Conservation (phyloP, 345 rosid species). For the Balakata baccata region DNA sequence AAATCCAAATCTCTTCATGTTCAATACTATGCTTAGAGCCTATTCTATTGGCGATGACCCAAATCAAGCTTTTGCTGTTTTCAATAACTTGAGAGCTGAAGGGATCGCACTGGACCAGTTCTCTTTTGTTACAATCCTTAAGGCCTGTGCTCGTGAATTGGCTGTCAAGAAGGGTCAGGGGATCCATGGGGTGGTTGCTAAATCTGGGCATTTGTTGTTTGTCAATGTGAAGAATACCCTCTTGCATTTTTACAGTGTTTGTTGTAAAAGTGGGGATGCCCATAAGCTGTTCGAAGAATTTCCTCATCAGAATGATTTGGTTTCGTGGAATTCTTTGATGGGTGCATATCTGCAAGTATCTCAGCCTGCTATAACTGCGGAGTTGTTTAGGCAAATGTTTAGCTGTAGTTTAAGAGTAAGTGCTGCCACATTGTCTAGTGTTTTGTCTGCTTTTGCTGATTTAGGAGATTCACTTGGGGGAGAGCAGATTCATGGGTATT, state of each 20-base stretch:
- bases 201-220: slow-evolving; percentile 45
- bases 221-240: slow-evolving; percentile 49
- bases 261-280: slow-evolving; percentile 37
- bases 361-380: slow-evolving; percentile 27
- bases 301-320: slow-evolving; percentile 40
- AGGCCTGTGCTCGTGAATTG: slow-evolving; percentile 41
- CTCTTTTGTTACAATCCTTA: slow-evolving; percentile 53
- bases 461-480: slow-evolving; percentile 38
- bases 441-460: slow-evolving; percentile 42
- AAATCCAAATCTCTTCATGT: slow-evolving; percentile 57
- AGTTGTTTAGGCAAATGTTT: slow-evolving; percentile 41
- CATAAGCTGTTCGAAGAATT: slow-evolving; percentile 58
- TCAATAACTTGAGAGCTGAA: slow-evolving; percentile 50
- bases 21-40: slow-evolving; percentile 55
- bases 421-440: slow-evolving; percentile 41
- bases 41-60: slow-evolving; percentile 51
- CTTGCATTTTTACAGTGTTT: slow-evolving; percentile 40
- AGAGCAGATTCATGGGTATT: slow-evolving; percentile 44
- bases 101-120: slow-evolving; percentile 48
- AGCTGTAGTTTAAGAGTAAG: slow-evolving; percentile 24
- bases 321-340: slow-evolving; percentile 59
- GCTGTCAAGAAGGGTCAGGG: slow-evolving; percentile 32
- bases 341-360: slow-evolving; percentile 42
- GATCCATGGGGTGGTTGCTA: slow-evolving; percentile 50
- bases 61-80: slow-evolving; percentile 41